Percentiles rank a stretch among this genome's conserved stretches.
phyloP scores from a whole-genome alignment of 768 basidiomycete genomes.

The Termitomyces bulborhizus region DNA sequence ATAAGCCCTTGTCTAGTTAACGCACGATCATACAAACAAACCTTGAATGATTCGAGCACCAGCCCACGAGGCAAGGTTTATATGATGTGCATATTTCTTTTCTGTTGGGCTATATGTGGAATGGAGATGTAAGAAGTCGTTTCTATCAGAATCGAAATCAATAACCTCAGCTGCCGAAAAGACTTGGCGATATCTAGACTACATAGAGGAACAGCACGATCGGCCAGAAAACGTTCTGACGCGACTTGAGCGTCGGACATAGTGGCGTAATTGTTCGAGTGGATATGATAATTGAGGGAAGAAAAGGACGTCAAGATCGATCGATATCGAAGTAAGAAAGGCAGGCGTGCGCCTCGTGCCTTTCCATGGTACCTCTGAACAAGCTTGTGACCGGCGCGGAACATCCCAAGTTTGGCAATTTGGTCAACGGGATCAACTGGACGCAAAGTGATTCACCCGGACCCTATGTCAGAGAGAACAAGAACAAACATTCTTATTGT shows the following conservation, averaged over 20 bases:
- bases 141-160: neutral
- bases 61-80: conserved; percentile 74
- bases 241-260: conserved; percentile 31
- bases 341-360: neutral
- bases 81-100: conserved; percentile 72
- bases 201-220: conserved; percentile 72
- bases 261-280: conserved; percentile 2
- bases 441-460: neutral
- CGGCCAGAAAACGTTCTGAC: conserved; percentile 66
- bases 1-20: neutral
- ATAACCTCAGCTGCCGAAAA: conserved; percentile 63
- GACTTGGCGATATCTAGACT: conserved; percentile 61
- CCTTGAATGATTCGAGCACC: conserved; percentile 78
- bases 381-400: conserved; percentile 14
- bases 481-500: conserved; percentile 43
- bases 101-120: conserved; percentile 51
- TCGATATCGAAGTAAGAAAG: neutral
- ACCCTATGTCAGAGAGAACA: conserved; percentile 19
- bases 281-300: neutral
- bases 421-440: too few species aligned
- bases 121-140: conserved; percentile 4
- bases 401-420: neutral
- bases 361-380: neutral
- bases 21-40: conserved; percentile 5
- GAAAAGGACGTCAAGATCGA: neutral